Base-by-base conservation (phyloP, 176 grass and related monocot genomes). In the Poa annua region DNA sequence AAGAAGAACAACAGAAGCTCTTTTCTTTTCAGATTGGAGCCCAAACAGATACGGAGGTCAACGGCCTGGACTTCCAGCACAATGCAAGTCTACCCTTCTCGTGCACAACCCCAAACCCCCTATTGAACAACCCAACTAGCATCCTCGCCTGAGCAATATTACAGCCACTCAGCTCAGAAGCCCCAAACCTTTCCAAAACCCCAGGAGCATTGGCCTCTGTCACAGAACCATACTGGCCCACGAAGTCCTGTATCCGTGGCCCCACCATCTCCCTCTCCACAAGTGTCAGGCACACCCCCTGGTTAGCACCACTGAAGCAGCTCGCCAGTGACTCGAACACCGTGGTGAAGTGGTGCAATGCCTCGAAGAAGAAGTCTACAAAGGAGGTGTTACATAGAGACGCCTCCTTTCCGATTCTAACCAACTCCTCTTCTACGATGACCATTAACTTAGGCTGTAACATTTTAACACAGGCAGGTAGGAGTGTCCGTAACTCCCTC, bases 361-460 rank as follows among this genome's bases (percentile, higher is more conserved):
- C 90, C 70, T 92, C 86, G 5, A 85, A 92, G 63, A 89, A 92
- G 87, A 92, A 84, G n/a, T 89, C 86, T 16, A 84, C 75, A 42
- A 86, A 89, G 1, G 84, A 80, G 19, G 77, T 12, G 0, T 61
- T 79, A 14, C 51, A 76, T 19, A 62, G 42, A 85, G 52, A 52
- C 1, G 55, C 61, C 47, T 62, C 81, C 66, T 57, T 89, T 16
- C 62, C 57, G 0, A 71, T 71, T 20, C 87, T 80, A 34, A 92
- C 64, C 41, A 92, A 51, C 63, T 92, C 90, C 5, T 92, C 90
- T 61, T 92, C 90, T 42, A 66, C 33, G 0, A 80, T 47, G 45
- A 92, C 62, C 41, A 92, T 76, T 45, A 86, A 24, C 55, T 71
- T 92, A 10, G 90, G 80, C 1, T 71, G 76, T 8, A 89, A 12